These are phyloP conservation scores for Volvox africanus DNA, from an alignment of 139 green algal species.

Conservation along the genomic window DNA sequence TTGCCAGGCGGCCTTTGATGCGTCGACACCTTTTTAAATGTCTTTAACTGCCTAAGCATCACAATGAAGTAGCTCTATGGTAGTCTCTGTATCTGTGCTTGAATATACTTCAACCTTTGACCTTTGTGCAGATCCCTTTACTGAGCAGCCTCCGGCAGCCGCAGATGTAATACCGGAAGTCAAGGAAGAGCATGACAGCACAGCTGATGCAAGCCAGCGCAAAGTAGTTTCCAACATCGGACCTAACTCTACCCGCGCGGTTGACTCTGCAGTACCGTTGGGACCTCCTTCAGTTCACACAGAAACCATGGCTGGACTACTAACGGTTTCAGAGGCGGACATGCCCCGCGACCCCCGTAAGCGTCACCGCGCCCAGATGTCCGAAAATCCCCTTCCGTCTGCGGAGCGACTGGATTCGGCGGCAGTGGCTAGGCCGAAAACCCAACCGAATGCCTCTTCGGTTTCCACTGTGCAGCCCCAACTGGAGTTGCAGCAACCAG, in stretches of 20 bases:
- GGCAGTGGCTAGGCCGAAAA: not conserved
- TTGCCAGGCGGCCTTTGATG: not conserved
- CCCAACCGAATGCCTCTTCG: not conserved
- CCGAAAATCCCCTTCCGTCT: not conserved
- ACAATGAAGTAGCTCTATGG: no score
- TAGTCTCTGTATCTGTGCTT: no score
- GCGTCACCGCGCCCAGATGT: not conserved
- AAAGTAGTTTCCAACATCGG: not conserved
- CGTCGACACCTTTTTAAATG: not conserved
- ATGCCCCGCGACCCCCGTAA: slow-evolving; percentile 26
- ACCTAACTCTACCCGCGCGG: no score
- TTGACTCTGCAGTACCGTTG: not conserved
- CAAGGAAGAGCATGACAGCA: not conserved
- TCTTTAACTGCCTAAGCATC: not conserved
- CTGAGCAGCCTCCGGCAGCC: not conserved
- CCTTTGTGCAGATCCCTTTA: not conserved
- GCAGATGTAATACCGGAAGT: not conserved
- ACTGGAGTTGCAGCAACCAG: not conserved
- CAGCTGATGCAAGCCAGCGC: not conserved
- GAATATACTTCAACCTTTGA: no score
- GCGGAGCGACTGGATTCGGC: not conserved
- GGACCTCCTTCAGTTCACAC: not conserved
- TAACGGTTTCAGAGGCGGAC: slow-evolving; percentile 4
- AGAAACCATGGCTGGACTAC: not conserved
- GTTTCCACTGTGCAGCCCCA: not conserved